A percentile compares a stretch with the other conserved stretches of the same genome.
Evolutionary conservation across 805 yeast species (phyloP).

Genomic region (Metschnikowia kunwiensis): DNA sequence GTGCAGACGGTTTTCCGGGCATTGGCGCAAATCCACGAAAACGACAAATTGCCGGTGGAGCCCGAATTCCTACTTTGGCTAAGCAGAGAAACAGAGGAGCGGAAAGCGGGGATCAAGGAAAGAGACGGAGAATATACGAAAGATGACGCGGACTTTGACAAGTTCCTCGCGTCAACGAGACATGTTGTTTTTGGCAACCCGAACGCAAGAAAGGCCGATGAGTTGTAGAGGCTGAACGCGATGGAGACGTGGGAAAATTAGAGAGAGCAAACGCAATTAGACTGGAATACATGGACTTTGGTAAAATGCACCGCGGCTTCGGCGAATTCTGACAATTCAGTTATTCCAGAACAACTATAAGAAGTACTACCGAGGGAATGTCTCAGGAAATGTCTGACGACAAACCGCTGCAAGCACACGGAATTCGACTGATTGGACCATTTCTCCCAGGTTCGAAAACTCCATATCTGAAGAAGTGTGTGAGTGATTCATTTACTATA

Average conservation of each 20-base stretch:
- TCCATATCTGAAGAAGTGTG: no score
- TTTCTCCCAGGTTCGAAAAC: no score
- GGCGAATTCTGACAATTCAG: no score
- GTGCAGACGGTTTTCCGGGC: constrained; percentile 29
- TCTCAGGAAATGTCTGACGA: no score
- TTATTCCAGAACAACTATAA: no score
- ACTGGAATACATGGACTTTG: no score
- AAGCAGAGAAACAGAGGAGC: constrained; percentile 37
- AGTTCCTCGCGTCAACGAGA: constrained; percentile 41
- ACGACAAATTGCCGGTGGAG: constrained; percentile 24
- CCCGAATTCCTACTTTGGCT: constrained; percentile 65
- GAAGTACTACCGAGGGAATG: no score
- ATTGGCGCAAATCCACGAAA: constrained; percentile 33
- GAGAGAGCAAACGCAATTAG: no score
- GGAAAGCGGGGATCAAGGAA: constrained; percentile 20
- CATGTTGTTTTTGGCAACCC: constrained; percentile 79
- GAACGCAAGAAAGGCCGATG: constrained; percentile 59
- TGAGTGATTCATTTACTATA: no score
- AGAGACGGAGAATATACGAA: constrained; percentile 31
- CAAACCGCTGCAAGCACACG: no score
- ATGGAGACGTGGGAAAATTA: neutral
- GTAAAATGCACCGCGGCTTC: no score
- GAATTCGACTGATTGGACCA: no score
- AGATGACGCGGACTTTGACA: constrained; percentile 37
- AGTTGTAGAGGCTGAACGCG: constrained; percentile 2